Evolutionary conservation across 257 asterid genomes (phyloP).

Genomic region (Gentiana dahurica): DNA sequence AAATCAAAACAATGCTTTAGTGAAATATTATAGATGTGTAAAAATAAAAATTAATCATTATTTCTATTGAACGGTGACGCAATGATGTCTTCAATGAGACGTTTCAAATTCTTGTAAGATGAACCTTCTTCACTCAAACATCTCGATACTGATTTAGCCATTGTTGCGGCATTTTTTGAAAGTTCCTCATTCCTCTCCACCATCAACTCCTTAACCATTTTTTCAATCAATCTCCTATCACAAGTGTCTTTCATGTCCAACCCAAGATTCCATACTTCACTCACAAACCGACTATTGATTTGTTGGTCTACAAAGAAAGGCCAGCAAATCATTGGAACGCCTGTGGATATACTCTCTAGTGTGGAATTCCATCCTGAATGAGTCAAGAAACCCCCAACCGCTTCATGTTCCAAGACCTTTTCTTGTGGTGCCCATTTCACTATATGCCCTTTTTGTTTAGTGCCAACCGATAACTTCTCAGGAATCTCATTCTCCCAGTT

Average conservation of each 20-base stretch:
- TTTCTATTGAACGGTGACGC: too few species aligned
- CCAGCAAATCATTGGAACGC: conserved; percentile 22
- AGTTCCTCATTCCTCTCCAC: conserved; percentile 7
- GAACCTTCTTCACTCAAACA: conserved; percentile 13
- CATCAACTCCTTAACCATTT: conserved; percentile 13
- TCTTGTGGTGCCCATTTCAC: too few species aligned
- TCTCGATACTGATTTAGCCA: conserved; percentile 4
- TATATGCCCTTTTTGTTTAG: too few species aligned
- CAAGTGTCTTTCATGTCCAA: conserved; percentile 13
- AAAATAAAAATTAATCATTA: too few species aligned
- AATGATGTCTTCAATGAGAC: conserved; percentile 5
- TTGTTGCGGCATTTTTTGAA: neutral
- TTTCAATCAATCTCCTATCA: conserved; percentile 7
- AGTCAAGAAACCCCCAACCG: too few species aligned
- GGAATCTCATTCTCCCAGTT: too few species aligned
- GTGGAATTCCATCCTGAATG: too few species aligned
- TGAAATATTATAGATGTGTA: too few species aligned
- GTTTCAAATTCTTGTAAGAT: neutral
- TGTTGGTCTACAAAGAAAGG: conserved; percentile 15
- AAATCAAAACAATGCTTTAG: too few species aligned
- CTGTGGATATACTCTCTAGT: neutral
- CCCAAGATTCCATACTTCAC: conserved; percentile 19
- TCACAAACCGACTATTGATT: conserved; percentile 15
- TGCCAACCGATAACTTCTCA: neutral
- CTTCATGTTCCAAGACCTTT: too few species aligned